Base-by-base conservation (phyloP, 257 asterid genomes). In the Solanum pennellii region DNA sequence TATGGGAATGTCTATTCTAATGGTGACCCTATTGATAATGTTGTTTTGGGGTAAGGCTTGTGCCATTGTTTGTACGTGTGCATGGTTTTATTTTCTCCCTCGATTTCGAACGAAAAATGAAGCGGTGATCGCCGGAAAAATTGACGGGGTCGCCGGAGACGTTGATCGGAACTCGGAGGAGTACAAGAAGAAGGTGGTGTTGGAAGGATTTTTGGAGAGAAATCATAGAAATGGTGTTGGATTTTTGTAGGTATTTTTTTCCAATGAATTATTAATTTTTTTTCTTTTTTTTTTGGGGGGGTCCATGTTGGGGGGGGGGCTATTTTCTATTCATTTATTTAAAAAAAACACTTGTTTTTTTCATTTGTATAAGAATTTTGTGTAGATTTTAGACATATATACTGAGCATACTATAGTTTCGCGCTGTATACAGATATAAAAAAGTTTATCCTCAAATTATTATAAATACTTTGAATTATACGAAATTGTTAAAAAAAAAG, bases 21-120 rank as follows among this genome's bases (percentile, higher is more conserved):
- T 88, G 90, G 85, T 88, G 21, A 82, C 88, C 7, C 68, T 91
- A 65, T 35, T 87, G 80, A 88, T 88, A 82, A 88, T 92, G 92
- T 47, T 90, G 45, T 37, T 92, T 72, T 90, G 90, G 88, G 94
- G 94, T 5, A 92, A 89, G 66, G 23, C 86, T 9, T 92, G 89
- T 86, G 94, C 94, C 80, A 92, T 92, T 88, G 42, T 92, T 83
- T 90, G 90, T 59, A 88, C 91, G 84, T 87, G 86, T 87, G 90
- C 91, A 71, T 90, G 91, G 91, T 83, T 90, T 59, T 92, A 90
- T 37, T 82, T 86, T 65, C 86, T 88, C 82, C 89, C 88, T 86
- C 56, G 39, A 6, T 15, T 89, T 37, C 23, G 77, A 69, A 52
- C 69, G n/a, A 56, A 13, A 59, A 25, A 47, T 52, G 82, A 56